These are phyloP conservation scores for Colletotrichum sp. DNA, from an alignment of 2,329 filamentous ascomycete genomes.

Conservation along the genomic window DNA sequence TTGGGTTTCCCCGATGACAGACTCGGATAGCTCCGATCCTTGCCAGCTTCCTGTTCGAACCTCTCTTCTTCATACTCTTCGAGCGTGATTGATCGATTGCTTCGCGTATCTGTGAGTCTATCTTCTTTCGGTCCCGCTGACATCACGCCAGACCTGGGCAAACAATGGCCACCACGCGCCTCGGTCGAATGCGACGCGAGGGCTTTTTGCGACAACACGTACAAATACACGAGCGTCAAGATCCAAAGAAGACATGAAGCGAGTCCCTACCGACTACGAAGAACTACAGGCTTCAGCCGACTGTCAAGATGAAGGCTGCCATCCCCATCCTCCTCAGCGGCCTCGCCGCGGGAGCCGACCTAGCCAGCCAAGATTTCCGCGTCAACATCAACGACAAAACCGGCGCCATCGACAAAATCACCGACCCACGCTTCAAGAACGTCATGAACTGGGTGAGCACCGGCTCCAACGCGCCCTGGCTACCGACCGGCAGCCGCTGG, in stretches of 20 bases:
- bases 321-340: not conserved
- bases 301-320: not conserved
- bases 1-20: not conserved
- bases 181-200: not conserved
- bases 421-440: not conserved
- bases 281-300: not conserved
- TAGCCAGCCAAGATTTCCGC: not conserved
- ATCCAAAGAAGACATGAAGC: not conserved
- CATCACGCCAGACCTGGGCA: not conserved
- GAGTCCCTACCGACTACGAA: not conserved
- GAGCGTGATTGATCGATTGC: not conserved
- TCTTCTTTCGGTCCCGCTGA: not conserved
- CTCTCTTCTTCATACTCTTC: not conserved
- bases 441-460: constrained; percentile 14
- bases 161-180: not conserved
- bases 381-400: constrained; percentile 1
- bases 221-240: not conserved
- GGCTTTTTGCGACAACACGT: not conserved
- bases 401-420: not conserved
- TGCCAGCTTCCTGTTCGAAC: not conserved
- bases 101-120: not conserved
- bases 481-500: constrained; percentile 9
- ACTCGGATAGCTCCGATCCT: not conserved
- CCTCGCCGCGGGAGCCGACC: not conserved
- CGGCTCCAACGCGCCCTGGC: constrained; percentile 12